Conservation (phyloP, 1,139 yeast genomes). For the Saccharomyces hybrid region DNA sequence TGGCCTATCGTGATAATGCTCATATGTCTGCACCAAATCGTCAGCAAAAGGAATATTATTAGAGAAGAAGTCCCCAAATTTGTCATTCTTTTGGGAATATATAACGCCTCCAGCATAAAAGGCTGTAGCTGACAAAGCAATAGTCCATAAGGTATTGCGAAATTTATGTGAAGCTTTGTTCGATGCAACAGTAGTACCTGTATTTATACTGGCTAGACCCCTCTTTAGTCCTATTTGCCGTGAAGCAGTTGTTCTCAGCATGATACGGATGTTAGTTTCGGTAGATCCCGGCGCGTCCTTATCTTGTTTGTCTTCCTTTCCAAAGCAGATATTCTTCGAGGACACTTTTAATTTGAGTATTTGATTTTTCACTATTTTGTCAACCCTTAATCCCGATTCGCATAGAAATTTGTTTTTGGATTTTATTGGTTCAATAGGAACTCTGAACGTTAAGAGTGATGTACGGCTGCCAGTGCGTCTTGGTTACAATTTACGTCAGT, state of each 20-base stretch:
- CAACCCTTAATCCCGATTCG: constrained; percentile 1
- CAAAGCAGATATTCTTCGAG: neutral
- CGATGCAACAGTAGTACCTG: constrained; percentile 9
- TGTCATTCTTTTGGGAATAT: constrained; percentile 37
- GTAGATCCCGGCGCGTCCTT: neutral
- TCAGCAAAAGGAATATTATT: constrained; percentile 59
- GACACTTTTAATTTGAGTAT: neutral
- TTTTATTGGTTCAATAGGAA: neutral
- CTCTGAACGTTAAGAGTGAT: neutral
- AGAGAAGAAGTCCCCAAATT: constrained; percentile 43
- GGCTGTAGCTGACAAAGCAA: constrained; percentile 33
- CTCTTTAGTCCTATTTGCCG: neutral
- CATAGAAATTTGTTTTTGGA: neutral
- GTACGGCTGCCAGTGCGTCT: neutral
- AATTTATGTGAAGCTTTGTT: constrained; percentile 20
- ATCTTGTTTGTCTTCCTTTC: neutral
- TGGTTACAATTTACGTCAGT: too few relatives aligned
- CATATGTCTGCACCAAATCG: constrained; percentile 42
- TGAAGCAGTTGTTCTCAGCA: constrained; percentile 2
- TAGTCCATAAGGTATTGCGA: constrained; percentile 27
- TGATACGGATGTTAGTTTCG: neutral
- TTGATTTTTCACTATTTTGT: neutral
- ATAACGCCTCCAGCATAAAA: constrained; percentile 41
- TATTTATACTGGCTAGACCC: constrained; percentile 4
- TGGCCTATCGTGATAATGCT: constrained; percentile 33